phyloP scores from a whole-genome alignment of 2,329 filamentous ascomycete genomes.

The Cyanodermella asteris region DNA sequence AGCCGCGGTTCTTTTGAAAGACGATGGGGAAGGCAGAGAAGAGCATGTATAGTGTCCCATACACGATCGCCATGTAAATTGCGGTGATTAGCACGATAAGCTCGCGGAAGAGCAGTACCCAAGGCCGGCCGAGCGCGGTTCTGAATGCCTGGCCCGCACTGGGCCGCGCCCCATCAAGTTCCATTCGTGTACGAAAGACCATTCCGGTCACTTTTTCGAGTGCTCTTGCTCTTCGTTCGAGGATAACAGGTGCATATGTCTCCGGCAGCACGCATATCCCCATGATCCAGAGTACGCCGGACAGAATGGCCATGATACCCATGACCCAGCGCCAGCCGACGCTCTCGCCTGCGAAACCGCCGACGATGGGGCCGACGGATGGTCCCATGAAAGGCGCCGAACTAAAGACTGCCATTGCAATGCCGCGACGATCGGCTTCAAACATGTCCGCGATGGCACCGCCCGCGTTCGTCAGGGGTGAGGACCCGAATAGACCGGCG shows the following conservation, averaged over 20 bases:
- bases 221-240: constrained; percentile 26
- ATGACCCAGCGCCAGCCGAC: constrained; percentile 24
- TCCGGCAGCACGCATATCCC: constrained; percentile 20
- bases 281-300: constrained; percentile 22
- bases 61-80: constrained; percentile 28
- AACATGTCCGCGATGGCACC: constrained; percentile 27
- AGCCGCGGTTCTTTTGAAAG: constrained; percentile 22
- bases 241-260: constrained; percentile 29
- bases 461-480: constrained; percentile 36
- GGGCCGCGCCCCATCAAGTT: constrained; percentile 17
- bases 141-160: constrained; percentile 18
- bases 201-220: constrained; percentile 28
- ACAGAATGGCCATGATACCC: constrained; percentile 21
- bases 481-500: constrained; percentile 38
- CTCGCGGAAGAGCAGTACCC: constrained; percentile 25
- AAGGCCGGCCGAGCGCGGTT: constrained; percentile 27
- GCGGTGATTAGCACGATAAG: constrained; percentile 29
- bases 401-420: constrained; percentile 21
- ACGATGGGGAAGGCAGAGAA: constrained; percentile 30
- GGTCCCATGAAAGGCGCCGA: constrained; percentile 24
- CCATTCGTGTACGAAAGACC: constrained; percentile 21
- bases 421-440: constrained; percentile 17
- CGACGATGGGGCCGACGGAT: constrained; percentile 29
- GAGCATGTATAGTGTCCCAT: constrained; percentile 30
- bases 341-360: constrained; percentile 25